Evolutionary conservation across 495 filamentous ascomycete species (phyloP), one percentile per base, ranked within the genome.

Genomic region (Talaromyces borbonicus): DNA sequence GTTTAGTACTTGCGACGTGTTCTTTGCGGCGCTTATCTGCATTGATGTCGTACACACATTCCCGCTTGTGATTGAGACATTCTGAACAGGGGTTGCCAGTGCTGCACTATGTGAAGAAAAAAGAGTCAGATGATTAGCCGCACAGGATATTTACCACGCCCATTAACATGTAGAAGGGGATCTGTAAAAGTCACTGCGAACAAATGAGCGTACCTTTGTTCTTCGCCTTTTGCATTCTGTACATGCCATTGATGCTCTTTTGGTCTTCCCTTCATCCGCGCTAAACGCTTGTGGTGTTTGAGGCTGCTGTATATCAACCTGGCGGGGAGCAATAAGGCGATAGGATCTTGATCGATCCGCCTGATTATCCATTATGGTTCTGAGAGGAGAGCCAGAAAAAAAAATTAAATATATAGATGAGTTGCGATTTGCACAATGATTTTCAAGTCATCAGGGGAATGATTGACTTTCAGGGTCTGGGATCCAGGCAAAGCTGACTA

Each of bases 1-100:
- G 27, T 12, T 35, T 46, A 20, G 30, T 36, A 5, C 25, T 35
- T 14, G 36, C 27, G 14, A 57, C 60, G n/a, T 57, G 46, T 6
- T 59, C 56, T 49, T 70, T 70, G 33, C 67, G 67, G 8, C 67
- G 67, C 49, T 53, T 67, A 44, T 70, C 67, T 46, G 60, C 55
- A 36, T 46, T 38, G 51, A 65, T 58, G 42, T 70, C 62, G 51
- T 63, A 61, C 26, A 65, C 18, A 49, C 67, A 70, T 24, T 65
- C 58, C 25, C 63, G 58, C 18, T 43, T 44, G 45, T 70, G 67
- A 3, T 55, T 37, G 6, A 45, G 30, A 45, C 67, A 70, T 61
- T 70, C 65, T 4, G 56, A 45, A 41, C 66, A 70, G 19, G 52
- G 50, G 11, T 47, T 54, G 16, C 51, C 54, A 2, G 56, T 59